These are phyloP conservation scores for Lipomyces japonicus DNA, from an alignment of 805 yeast species.

Conservation along the genomic window DNA sequence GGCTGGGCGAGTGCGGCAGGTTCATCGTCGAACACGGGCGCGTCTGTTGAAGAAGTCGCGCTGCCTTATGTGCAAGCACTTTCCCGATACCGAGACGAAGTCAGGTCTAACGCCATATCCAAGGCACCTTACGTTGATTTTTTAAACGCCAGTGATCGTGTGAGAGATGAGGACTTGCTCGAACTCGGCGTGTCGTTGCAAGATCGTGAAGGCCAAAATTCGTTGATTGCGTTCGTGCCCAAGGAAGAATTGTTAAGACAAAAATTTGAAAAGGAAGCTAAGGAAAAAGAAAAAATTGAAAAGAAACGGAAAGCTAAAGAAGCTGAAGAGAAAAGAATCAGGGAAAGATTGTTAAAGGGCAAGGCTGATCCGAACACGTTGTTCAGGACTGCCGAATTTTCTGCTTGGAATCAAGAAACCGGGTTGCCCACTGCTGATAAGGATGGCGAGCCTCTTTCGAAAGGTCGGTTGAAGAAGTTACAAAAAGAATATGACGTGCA, in stretches of 20 bases:
- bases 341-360: constrained; percentile 69
- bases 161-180: constrained; percentile 69
- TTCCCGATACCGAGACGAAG: constrained; percentile 74
- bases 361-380: constrained; percentile 65
- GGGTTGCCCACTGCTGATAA: constrained; percentile 78
- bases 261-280: constrained; percentile 55
- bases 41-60: constrained; percentile 58
- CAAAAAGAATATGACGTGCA: constrained; percentile 74
- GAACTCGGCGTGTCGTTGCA: constrained; percentile 79
- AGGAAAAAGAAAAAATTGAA: constrained; percentile 53
- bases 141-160: constrained; percentile 65
- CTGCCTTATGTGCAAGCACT: constrained; percentile 78
- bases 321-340: constrained; percentile 49
- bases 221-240: constrained; percentile 83
- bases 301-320: constrained; percentile 43
- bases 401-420: constrained; percentile 76
- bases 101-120: constrained; percentile 70
- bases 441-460: constrained; percentile 78
- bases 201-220: constrained; percentile 71
- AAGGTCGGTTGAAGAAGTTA: constrained; percentile 81
- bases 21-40: constrained; percentile 36
- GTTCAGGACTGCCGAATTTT: constrained; percentile 61
- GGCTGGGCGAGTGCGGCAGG: constrained; percentile 61
- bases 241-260: constrained; percentile 55
- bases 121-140: constrained; percentile 50